Evolutionary conservation across 345 rosid species (phyloP), one percentile per base, ranked within the genome.

Genomic region (Raphanus sativus): DNA sequence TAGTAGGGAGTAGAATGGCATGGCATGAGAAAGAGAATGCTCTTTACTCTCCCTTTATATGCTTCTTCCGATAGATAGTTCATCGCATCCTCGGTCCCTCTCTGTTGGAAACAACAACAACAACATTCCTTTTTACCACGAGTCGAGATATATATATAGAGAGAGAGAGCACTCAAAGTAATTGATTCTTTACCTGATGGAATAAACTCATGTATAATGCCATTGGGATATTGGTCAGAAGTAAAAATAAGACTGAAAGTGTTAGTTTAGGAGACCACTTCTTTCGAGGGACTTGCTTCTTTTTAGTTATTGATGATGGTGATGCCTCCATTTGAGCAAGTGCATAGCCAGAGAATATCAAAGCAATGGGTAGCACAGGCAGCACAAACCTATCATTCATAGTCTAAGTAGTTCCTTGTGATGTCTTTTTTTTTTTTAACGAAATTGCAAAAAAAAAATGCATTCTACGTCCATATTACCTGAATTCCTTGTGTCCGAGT

Each of bases 1-100:
- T 89, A 94, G 82, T 87, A 94, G 11, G 98, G 98, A 24, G 98
- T 92, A 64, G 98, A 87, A 77, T 92, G 97, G 82, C 98, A 95
- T 25, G 99, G 97, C 99, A 88, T 89, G 33, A 95, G 81, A 84
- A 95, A 92, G 64, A 89, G 64, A 59, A 95, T 59, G 77, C 97
- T 88, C 71, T 83, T 81, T 61, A 90, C 89, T 70, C 87, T 86
- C 75, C 82, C 86, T 62, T 78, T 82, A 54, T 56, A 71, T 42
- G 96, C 97, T 85, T 92, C 97, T 78, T 80, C 80, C 0, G 99
- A 91, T 72, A 95, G 82, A 75, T 87, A 89, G 79, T 89, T 88
- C 97, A 92, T 90, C 15, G 84, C 99, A 86, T 91, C 96, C 85
- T 90, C 99, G 8, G 96, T 85, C 81, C 99, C 99, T 81, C 99